A percentile compares a stretch with the other conserved stretches of the same genome.
Evolutionary conservation across 2,329 filamentous ascomycete genomes (phyloP).

Genomic region (Cladophialophora carrionii): DNA sequence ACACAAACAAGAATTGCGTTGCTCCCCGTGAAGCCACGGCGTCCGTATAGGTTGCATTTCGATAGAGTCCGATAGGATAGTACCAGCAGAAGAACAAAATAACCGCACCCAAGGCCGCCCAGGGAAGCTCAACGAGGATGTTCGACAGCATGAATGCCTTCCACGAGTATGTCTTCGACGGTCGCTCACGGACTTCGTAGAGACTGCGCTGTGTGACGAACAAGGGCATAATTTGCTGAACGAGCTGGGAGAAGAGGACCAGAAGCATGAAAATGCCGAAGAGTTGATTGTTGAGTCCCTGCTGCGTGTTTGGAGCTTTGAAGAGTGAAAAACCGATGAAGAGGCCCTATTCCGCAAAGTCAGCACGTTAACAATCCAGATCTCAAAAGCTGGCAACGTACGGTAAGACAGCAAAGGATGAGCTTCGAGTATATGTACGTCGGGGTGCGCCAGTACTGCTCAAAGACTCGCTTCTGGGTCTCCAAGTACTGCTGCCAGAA

Average conservation of each 20-base stretch:
- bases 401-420: conserved; percentile 64
- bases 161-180: conserved; percentile 75
- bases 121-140: conserved; percentile 72
- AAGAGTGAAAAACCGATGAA: conserved; percentile 40
- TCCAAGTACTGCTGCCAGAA: conserved; percentile 69
- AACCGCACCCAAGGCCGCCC: conserved; percentile 63
- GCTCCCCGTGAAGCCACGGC: conserved; percentile 71
- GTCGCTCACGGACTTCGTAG: conserved; percentile 64
- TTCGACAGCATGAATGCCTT: conserved; percentile 72
- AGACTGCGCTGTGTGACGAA: conserved; percentile 63
- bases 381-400: conserved; percentile 11
- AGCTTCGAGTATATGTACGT: conserved; percentile 85
- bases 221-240: conserved; percentile 58
- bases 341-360: conserved; percentile 41
- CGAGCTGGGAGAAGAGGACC: conserved; percentile 37
- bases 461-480: conserved; percentile 75
- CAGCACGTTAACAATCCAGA: neutral
- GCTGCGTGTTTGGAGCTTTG: conserved; percentile 31
- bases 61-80: conserved; percentile 61
- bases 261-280: conserved; percentile 40
- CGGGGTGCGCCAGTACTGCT: conserved; percentile 85
- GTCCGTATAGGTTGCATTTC: conserved; percentile 60
- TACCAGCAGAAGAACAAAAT: conserved; percentile 69
- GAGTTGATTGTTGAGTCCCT: conserved; percentile 39
- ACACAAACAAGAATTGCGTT: conserved; percentile 67